Evolutionary conservation across 371 early-diverging fungal species (phyloP).

Genomic region (Vairimorpha apis): DNA sequence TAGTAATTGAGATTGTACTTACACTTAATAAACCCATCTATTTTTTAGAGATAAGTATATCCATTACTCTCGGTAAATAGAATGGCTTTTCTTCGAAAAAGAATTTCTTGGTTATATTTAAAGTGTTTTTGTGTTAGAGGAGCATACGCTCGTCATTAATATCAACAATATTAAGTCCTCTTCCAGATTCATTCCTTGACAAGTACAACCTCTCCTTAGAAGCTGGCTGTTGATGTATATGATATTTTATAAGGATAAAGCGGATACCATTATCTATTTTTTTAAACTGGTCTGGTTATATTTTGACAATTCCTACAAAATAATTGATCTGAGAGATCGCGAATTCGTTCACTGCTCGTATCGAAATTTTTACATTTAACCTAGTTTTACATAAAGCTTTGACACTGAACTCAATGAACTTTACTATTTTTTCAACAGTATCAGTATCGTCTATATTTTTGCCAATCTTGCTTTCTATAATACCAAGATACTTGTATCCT

Average conservation of each 20-base stretch:
- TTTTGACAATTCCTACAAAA: neutral
- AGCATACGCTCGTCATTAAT: neutral
- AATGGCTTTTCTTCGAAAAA: neutral
- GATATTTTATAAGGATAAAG: neutral
- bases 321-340: conserved; percentile 1
- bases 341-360: neutral
- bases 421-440: neutral
- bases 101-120: neutral
- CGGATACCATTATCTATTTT: neutral
- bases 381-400: neutral
- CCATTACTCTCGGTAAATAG: neutral
- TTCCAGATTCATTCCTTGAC: neutral
- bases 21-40: neutral
- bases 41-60: neutral
- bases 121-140: neutral
- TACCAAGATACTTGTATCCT: conserved; percentile 6
- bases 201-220: conserved; percentile 3
- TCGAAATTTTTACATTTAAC: neutral
- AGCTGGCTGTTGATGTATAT: neutral
- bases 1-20: neutral
- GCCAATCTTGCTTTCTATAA: neutral
- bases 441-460: neutral
- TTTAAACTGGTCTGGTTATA: neutral
- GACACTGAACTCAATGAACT: neutral
- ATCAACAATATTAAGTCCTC: neutral